These are phyloP conservation scores for Dentipellis fragilis DNA, from an alignment of 768 basidiomycete species.

Conservation along the genomic window DNA sequence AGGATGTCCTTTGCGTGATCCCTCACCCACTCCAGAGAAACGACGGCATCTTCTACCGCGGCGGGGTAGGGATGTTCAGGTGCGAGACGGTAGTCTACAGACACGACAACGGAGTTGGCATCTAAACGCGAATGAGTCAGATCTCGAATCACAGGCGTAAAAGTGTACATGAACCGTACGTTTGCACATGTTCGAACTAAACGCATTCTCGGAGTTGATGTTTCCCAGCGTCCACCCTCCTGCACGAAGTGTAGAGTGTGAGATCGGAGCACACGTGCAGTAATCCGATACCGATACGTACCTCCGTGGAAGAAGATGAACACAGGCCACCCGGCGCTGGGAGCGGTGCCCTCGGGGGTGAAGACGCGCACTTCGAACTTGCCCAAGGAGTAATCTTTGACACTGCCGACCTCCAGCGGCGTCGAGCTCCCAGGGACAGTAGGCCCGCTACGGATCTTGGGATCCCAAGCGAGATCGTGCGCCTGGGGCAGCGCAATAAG, in stretches of 20 bases:
- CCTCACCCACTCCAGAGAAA: conserved; percentile 53
- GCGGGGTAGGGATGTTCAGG: conserved; percentile 65
- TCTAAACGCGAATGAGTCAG: conserved; percentile 22
- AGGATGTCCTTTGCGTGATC: conserved; percentile 36
- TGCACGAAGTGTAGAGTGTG: conserved; percentile 14
- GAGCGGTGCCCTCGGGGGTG: conserved; percentile 44
- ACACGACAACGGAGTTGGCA: conserved; percentile 51
- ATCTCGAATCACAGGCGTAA: not conserved
- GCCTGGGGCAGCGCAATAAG: conserved; percentile 36
- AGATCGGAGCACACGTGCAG: not conserved
- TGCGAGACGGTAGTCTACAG: conserved; percentile 63
- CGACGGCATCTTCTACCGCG: conserved; percentile 63
- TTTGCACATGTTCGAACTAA: conserved; percentile 51
- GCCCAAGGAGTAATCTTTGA: conserved; percentile 41
- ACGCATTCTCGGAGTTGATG: conserved; percentile 48
- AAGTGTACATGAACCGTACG: conserved; percentile 25
- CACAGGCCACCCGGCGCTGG: conserved; percentile 55
- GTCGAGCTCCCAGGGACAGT: conserved; percentile 47
- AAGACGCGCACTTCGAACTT: conserved; percentile 52
- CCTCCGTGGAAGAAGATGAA: conserved; percentile 73
- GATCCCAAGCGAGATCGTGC: conserved; percentile 55
- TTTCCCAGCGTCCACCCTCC: conserved; percentile 74
- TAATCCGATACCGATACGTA: conserved; percentile 16
- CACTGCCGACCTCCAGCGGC: conserved; percentile 45
- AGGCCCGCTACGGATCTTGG: conserved; percentile 39